Evolutionary conservation across 2,329 filamentous ascomycete genomes (phyloP).

Genomic region (Trichophyton rubrum): DNA sequence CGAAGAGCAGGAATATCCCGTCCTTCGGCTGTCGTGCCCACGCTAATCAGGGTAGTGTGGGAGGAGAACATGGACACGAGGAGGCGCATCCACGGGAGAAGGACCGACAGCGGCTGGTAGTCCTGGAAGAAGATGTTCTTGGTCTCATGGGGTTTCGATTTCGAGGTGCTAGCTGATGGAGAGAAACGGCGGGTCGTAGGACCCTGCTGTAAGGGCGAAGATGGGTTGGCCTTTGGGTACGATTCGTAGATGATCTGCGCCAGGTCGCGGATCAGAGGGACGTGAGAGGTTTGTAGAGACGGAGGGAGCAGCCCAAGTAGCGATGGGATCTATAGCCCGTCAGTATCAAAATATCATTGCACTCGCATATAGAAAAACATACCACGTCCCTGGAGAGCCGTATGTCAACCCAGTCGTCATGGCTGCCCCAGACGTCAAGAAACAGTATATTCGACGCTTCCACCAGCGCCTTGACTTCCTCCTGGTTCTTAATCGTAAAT

Average conservation of each 20-base stretch:
- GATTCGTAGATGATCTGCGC: slow-evolving; percentile 64
- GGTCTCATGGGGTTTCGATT: slow-evolving; percentile 19
- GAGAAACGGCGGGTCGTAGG: slow-evolving; percentile 21
- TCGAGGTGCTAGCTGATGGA: slow-evolving; percentile 19
- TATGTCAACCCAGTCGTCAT: slow-evolving; percentile 71
- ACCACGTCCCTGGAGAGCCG: slow-evolving; percentile 64
- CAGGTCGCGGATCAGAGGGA: slow-evolving; percentile 67
- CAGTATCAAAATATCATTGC: slow-evolving; percentile 5
- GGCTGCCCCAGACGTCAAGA: slow-evolving; percentile 83
- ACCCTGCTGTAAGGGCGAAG: slow-evolving; percentile 16
- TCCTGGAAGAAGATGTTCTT: slow-evolving; percentile 75
- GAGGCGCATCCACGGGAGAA: slow-evolving; percentile 82
- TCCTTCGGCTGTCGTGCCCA: slow-evolving; percentile 81
- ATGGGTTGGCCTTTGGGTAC: slow-evolving; percentile 40
- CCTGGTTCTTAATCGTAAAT: slow-evolving; percentile 58
- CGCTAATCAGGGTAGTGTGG: slow-evolving; percentile 57
- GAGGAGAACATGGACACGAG: slow-evolving; percentile 81
- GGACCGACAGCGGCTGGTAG: slow-evolving; percentile 77
- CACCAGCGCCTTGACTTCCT: slow-evolving; percentile 59
- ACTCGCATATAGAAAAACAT: slow-evolving; percentile 16
- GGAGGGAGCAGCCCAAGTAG: slow-evolving; percentile 65
- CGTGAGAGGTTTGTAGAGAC: slow-evolving; percentile 59
- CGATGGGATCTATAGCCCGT: slow-evolving; percentile 44
- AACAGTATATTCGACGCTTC: slow-evolving; percentile 63
- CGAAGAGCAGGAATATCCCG: slow-evolving; percentile 73